A percentile compares a stretch with the other conserved stretches of the same genome.
phyloP scores from a whole-genome alignment of 2,329 filamentous ascomycete species.

The Arthrobotrys iridis region DNA sequence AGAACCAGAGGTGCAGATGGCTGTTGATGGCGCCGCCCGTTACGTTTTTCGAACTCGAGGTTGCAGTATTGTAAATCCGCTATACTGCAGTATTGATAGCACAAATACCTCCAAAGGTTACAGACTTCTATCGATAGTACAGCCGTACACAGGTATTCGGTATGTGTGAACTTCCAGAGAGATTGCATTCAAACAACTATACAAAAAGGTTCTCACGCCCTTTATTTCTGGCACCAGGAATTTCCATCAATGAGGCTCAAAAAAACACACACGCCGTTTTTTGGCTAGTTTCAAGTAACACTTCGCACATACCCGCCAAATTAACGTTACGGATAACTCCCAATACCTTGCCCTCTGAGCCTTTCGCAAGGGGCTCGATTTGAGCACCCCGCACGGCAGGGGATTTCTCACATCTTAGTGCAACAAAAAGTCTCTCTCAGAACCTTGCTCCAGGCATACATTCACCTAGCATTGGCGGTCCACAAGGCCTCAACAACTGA shows the following conservation, averaged over 20 bases:
- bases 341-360: background rate
- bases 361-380: background rate
- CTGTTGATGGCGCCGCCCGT: background rate
- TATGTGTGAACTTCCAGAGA: conserved; percentile 5
- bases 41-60: background rate
- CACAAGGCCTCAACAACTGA: conserved; percentile 3
- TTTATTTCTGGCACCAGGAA: conserved; percentile 7
- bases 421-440: background rate
- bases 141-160: background rate
- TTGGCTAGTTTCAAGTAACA: background rate
- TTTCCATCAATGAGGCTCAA: conserved; percentile 1
- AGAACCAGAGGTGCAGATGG: background rate
- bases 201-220: conserved; percentile 16
- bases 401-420: conserved; percentile 8
- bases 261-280: background rate
- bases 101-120: background rate
- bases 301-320: conserved; percentile 10
- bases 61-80: background rate
- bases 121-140: background rate
- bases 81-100: background rate
- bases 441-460: conserved; percentile 16
- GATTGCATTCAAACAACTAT: background rate
- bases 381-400: conserved; percentile 7
- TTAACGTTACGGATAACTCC: background rate
- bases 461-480: background rate